Percentiles rank a stretch among this genome's conserved stretches.
Conservation (phyloP, 352 stramenopile species). For the Phytopythium montanum region DNA sequence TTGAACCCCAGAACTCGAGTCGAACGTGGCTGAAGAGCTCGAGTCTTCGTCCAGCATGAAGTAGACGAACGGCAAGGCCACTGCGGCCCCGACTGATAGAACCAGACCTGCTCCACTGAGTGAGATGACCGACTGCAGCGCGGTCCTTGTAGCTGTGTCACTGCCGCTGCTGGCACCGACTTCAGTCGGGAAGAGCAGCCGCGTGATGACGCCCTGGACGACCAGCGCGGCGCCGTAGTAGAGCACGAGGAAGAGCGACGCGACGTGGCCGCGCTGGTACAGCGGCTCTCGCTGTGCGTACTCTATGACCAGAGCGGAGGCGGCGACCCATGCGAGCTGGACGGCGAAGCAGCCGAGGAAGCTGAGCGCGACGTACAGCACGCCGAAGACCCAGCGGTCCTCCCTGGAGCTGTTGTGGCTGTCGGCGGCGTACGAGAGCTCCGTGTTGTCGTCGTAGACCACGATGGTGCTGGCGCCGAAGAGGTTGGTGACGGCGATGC, state of each 20-base stretch:
- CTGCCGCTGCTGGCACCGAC: slow-evolving; percentile 9
- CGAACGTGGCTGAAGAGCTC: slow-evolving; percentile 5
- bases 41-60: slow-evolving; percentile 37
- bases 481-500: slow-evolving; percentile 14
- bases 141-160: not conserved
- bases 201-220: slow-evolving; percentile 21
- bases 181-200: slow-evolving; percentile 19
- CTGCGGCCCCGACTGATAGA: slow-evolving; percentile 11
- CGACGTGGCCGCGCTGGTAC: slow-evolving; percentile 36
- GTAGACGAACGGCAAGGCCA: slow-evolving; percentile 30
- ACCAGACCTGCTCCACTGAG: slow-evolving; percentile 15
- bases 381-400: slow-evolving; percentile 12
- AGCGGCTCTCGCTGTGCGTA: slow-evolving; percentile 51
- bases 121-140: slow-evolving; percentile 17
- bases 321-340: slow-evolving; percentile 38
- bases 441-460: slow-evolving; percentile 11
- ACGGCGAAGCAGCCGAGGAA: slow-evolving; percentile 27
- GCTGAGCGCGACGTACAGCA: slow-evolving; percentile 27
- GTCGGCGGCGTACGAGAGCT: slow-evolving; percentile 5
- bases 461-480: slow-evolving; percentile 12
- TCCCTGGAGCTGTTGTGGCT: not conserved
- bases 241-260: slow-evolving; percentile 36
- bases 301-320: slow-evolving; percentile 40
- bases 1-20: not conserved
- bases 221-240: slow-evolving; percentile 30